phyloP scores from a whole-genome alignment of 805 yeast species.

The Saccharomycopsis malanga region DNA sequence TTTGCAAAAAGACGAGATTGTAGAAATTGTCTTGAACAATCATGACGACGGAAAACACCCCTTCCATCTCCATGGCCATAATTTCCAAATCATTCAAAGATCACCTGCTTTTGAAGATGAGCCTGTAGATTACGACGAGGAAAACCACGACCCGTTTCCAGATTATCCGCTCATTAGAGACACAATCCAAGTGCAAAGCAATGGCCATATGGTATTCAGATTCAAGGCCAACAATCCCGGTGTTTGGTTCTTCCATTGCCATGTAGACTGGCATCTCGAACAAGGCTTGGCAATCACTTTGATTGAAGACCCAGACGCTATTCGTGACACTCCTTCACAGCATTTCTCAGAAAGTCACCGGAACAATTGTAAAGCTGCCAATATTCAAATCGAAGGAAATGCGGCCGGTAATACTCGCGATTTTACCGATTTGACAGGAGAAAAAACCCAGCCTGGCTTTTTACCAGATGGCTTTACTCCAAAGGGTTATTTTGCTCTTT shows the following conservation, averaged over 20 bases:
- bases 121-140: constrained; percentile 49
- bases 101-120: constrained; percentile 46
- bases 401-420: constrained; percentile 61
- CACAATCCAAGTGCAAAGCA: constrained; percentile 58
- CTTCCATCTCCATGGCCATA: constrained; percentile 73
- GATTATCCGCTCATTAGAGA: constrained; percentile 63
- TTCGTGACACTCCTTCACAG: constrained; percentile 35
- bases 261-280: constrained; percentile 77
- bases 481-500: constrained; percentile 62
- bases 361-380: constrained; percentile 41
- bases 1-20: constrained; percentile 50
- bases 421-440: constrained; percentile 55
- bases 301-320: constrained; percentile 58
- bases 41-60: constrained; percentile 76
- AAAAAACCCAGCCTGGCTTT: constrained; percentile 51
- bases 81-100: constrained; percentile 54
- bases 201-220: constrained; percentile 62
- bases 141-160: constrained; percentile 40
- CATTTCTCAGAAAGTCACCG: constrained; percentile 42
- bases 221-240: constrained; percentile 87
- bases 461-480: constrained; percentile 65
- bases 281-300: constrained; percentile 73
- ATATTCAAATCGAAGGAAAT: constrained; percentile 49
- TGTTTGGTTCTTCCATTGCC: constrained; percentile 92
- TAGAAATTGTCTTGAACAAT: constrained; percentile 75